Percentiles rank a stretch among this genome's conserved stretches.
Evolutionary conservation across 2,329 filamentous ascomycete genomes (phyloP).

Genomic region (Botrytis fabae): DNA sequence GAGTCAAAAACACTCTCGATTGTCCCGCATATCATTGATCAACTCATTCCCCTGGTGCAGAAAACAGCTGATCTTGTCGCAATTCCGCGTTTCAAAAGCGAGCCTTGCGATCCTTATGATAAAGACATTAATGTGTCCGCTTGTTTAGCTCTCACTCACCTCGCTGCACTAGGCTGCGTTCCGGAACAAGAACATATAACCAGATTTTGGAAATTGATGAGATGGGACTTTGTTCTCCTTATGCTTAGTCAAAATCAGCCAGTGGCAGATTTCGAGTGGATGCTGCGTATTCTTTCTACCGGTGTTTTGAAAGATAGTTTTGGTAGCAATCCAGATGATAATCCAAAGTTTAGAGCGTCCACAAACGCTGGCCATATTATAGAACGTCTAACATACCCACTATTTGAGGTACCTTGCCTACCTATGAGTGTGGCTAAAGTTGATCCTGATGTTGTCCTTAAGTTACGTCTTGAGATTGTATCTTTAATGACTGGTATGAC

Average conservation of each 20-base stretch:
- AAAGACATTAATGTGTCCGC: slow-evolving; percentile 61
- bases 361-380: slow-evolving; percentile 41
- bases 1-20: slow-evolving; percentile 60
- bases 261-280: slow-evolving; percentile 60
- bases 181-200: slow-evolving; percentile 40
- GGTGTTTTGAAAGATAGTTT: slow-evolving; percentile 64
- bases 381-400: slow-evolving; percentile 45
- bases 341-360: slow-evolving; percentile 43
- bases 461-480: slow-evolving; percentile 44
- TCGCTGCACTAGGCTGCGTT: slow-evolving; percentile 60
- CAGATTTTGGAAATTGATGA: slow-evolving; percentile 67
- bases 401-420: slow-evolving; percentile 46
- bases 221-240: slow-evolving; percentile 65
- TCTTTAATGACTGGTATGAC: slow-evolving; percentile 61
- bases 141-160: slow-evolving; percentile 66
- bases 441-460: slow-evolving; percentile 32
- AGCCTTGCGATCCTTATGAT: slow-evolving; percentile 50
- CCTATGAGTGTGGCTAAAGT: slow-evolving; percentile 34
- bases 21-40: slow-evolving; percentile 58
- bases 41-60: slow-evolving; percentile 56
- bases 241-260: slow-evolving; percentile 68
- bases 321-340: slow-evolving; percentile 59
- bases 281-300: slow-evolving; percentile 65
- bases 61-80: slow-evolving; percentile 58
- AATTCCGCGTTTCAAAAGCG: slow-evolving; percentile 45